Evolutionary conservation across 805 yeast genomes (phyloP).

Genomic region (Yamadazyma phyllophila): DNA sequence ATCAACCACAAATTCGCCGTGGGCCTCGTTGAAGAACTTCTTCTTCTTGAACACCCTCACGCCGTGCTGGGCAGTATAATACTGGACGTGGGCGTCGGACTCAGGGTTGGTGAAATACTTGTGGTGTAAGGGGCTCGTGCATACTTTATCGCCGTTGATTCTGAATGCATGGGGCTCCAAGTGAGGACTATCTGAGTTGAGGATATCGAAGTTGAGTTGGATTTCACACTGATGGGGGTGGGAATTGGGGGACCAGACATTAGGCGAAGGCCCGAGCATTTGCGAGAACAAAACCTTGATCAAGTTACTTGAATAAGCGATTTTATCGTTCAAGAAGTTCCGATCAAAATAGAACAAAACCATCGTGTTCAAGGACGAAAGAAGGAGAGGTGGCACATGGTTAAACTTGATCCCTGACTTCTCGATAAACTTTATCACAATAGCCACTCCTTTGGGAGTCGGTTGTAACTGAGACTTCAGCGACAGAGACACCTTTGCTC

Average conservation of each 20-base stretch:
- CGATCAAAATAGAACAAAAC: slow-evolving; percentile 67
- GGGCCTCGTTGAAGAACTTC: slow-evolving; percentile 20
- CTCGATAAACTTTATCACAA: slow-evolving; percentile 59
- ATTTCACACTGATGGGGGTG: slow-evolving; percentile 26
- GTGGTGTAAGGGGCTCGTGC: slow-evolving; percentile 65
- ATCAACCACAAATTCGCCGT: slow-evolving; percentile 16
- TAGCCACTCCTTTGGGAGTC: slow-evolving; percentile 84
- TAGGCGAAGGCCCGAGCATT: slow-evolving; percentile 65
- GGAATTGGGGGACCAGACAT: slow-evolving; percentile 63
- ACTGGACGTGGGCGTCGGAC: slow-evolving; percentile 77
- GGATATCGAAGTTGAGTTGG: slow-evolving; percentile 5
- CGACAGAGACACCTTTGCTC: slow-evolving; percentile 44
- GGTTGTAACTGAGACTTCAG: slow-evolving; percentile 56
- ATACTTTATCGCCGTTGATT: neutral
- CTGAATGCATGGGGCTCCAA: neutral
- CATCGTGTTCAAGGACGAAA: slow-evolving; percentile 68
- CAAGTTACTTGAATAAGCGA: slow-evolving; percentile 61
- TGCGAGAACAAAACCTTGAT: slow-evolving; percentile 60
- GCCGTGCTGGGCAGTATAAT: slow-evolving; percentile 67
- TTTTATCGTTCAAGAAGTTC: slow-evolving; percentile 52
- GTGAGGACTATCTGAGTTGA: neutral
- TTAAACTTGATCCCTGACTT: slow-evolving; percentile 49
- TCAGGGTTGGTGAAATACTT: slow-evolving; percentile 84
- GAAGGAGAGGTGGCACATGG: slow-evolving; percentile 45
- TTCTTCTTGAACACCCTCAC: slow-evolving; percentile 52